Evolutionary conservation across 129 eudicot species (phyloP).

Genomic region (Tanacetum coccineum): DNA sequence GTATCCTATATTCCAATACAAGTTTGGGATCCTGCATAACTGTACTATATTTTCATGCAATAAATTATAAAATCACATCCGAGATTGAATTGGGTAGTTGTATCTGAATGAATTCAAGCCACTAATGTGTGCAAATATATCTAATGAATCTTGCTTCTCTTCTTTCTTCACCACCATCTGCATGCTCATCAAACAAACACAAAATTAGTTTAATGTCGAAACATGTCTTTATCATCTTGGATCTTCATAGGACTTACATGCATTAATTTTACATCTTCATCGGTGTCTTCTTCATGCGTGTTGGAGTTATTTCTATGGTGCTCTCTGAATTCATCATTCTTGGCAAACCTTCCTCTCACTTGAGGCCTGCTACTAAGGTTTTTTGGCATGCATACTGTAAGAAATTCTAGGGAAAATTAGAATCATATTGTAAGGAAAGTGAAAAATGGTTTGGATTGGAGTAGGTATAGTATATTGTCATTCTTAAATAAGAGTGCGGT

Average conservation of each 20-base stretch:
- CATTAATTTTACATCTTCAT: slow-evolving; percentile 55
- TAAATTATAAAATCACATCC: slow-evolving; percentile 30
- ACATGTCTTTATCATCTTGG: neutral
- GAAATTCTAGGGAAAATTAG: slow-evolving; percentile 9
- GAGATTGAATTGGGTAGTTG: slow-evolving; percentile 72
- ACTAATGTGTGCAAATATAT: slow-evolving; percentile 65
- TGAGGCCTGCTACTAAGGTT: slow-evolving; percentile 84
- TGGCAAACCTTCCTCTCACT: slow-evolving; percentile 84
- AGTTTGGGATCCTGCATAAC: slow-evolving; percentile 31
- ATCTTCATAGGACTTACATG: slow-evolving; percentile 29
- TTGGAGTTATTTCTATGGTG: slow-evolving; percentile 30
- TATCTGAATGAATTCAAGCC: slow-evolving; percentile 77
- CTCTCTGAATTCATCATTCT: slow-evolving; percentile 64
- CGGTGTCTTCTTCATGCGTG: slow-evolving; percentile 67
- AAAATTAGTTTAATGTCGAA: neutral
- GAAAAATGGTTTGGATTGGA: neutral
- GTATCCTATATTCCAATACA: slow-evolving; percentile 38
- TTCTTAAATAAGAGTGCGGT: no score
- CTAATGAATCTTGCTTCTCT: slow-evolving; percentile 61
- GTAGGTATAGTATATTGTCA: no score
- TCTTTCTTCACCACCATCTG: slow-evolving; percentile 70
- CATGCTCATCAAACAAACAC: slow-evolving; percentile 23
- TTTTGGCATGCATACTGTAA: slow-evolving; percentile 85
- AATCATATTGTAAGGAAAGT: slow-evolving; percentile 4
- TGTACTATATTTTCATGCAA: slow-evolving; percentile 17